A percentile compares a stretch with the other conserved stretches of the same genome.
phyloP scores from a whole-genome alignment of 1,284 basidiomycete genomes.

The Athelia psychrophila region DNA sequence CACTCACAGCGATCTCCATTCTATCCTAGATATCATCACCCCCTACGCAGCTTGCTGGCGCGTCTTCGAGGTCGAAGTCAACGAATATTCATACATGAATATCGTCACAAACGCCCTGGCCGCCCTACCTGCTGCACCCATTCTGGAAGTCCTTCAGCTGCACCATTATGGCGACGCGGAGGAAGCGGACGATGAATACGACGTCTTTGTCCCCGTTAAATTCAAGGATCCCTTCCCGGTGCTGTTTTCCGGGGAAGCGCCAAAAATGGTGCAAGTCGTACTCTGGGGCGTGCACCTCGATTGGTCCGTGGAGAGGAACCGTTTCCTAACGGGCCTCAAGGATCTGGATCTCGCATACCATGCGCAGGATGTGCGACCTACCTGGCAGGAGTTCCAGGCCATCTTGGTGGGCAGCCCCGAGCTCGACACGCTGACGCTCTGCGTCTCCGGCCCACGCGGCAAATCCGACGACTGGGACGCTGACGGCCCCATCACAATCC shows the following conservation, averaged over 20 bases:
- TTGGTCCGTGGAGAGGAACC: constrained; percentile 43
- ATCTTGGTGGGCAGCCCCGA: constrained; percentile 48
- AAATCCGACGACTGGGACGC: constrained; percentile 32
- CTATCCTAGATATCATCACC: constrained; percentile 46
- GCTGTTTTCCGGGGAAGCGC: constrained; percentile 55
- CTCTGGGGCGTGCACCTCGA: constrained; percentile 66
- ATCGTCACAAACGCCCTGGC: constrained; percentile 39
- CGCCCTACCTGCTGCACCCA: constrained; percentile 39
- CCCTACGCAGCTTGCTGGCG: constrained; percentile 54
- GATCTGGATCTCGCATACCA: constrained; percentile 58
- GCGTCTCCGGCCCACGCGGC: constrained; percentile 49
- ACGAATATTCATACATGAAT: constrained; percentile 44
- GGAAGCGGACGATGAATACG: constrained; percentile 23
- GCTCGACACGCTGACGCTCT: constrained; percentile 45
- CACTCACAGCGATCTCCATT: constrained; percentile 25
- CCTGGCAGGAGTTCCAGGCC: constrained; percentile 43
- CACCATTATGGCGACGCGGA: constrained; percentile 49
- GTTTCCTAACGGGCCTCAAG: constrained; percentile 38
- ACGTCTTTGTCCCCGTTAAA: constrained; percentile 33
- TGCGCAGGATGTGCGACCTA: constrained; percentile 52
- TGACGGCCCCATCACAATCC: constrained; percentile 38
- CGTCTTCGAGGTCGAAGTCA: constrained; percentile 40
- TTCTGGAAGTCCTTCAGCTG: constrained; percentile 48
- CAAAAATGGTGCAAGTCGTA: constrained; percentile 40
- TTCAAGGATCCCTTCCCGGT: constrained; percentile 30